phyloP scores from a whole-genome alignment of 306 rosid genomes.

The Cicer yamashitae region DNA sequence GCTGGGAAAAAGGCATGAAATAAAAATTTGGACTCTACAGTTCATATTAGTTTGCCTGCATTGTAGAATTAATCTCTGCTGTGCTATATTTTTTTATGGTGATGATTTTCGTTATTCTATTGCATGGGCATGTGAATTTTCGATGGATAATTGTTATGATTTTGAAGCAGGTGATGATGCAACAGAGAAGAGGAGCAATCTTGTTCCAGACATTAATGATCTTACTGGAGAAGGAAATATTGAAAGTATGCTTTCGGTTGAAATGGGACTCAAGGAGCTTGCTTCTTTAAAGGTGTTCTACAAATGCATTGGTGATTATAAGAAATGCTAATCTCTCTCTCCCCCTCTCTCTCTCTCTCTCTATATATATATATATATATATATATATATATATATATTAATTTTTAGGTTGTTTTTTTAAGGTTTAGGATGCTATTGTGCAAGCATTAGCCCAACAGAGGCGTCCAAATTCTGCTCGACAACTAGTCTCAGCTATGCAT shows the following conservation, averaged over 20 bases:
- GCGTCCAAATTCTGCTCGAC: conserved; percentile 82
- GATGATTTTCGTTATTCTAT: conserved; percentile 31
- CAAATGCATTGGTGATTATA: conserved; percentile 17
- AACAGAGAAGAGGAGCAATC: conserved; percentile 71
- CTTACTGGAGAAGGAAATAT: conserved; percentile 96
- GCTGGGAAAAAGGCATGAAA: conserved; percentile 80
- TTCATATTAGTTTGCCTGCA: conserved; percentile 40
- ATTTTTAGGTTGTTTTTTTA: conserved; percentile 7
- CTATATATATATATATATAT: no score
- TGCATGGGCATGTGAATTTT: conserved; percentile 24
- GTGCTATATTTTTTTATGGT: conserved; percentile 19
- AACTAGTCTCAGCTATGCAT: conserved; percentile 64
- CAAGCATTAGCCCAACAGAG: conserved; percentile 84
- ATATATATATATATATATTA: no score
- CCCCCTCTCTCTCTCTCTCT: no score
- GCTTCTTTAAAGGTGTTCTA: conserved; percentile 81
- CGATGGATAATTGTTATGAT: conserved; percentile 35
- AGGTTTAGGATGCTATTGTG: conserved; percentile 95
- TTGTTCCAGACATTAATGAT: conserved; percentile 81
- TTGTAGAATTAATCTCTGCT: conserved; percentile 33
- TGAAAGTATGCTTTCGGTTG: conserved; percentile 95
- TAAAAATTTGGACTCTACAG: conserved; percentile 37
- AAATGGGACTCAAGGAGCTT: conserved; percentile 95
- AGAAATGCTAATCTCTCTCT: background rate
- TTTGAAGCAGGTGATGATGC: conserved; percentile 70